Base-by-base conservation (phyloP, 805 yeast genomes). In the Hanseniaspora lindneri region DNA sequence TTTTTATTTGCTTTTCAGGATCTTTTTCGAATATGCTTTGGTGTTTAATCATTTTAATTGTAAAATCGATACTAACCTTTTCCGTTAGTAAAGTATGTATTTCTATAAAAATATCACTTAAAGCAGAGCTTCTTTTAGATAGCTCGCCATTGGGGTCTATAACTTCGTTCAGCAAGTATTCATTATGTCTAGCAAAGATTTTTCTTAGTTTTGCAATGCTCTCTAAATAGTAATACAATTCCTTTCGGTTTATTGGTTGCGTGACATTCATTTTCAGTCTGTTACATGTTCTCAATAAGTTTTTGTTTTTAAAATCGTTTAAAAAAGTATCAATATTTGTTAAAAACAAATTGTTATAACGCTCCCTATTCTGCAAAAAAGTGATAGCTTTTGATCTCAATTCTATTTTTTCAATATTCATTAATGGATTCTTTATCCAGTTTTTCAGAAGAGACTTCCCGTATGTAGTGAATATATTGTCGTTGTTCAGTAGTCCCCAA, bases 401-500 rank as follows among this genome's bases (percentile, higher is more conserved):
- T 49, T 73, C 70, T 2, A 92, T 81, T 8, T 65, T 64, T 1
- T 64, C 68, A 27, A 69, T 65, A 37, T 77, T 70, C 0, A 75
- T 63, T 20, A 88, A 67, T 1, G 98, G 98, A 52, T 72, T 68
- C 1, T 77, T 69, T 0, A 88, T 64, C 98, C 98, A 92, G 33
- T 73, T 66, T 25, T 71, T 68, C 13, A 92, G 60, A 51, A 76
- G 56, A 47, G 95, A 64, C 39, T 69, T 72, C 0, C 98, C 98
- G 61, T 80, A 81, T 25, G 72, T 69, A 0, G 97, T 84, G 29
- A 76, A 65, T 0, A 97, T 84, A 54, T 82, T 87, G 59, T 89
- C 83, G 16, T 32, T 46, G 20, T 32, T 39, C 17, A 46, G 23
- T 52, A 92, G 55, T 2, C 85, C 66, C 87, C 94, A 84, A 14